Evolutionary conservation across 345 rosid species (phyloP).

Genomic region (Corymbia maculata): DNA sequence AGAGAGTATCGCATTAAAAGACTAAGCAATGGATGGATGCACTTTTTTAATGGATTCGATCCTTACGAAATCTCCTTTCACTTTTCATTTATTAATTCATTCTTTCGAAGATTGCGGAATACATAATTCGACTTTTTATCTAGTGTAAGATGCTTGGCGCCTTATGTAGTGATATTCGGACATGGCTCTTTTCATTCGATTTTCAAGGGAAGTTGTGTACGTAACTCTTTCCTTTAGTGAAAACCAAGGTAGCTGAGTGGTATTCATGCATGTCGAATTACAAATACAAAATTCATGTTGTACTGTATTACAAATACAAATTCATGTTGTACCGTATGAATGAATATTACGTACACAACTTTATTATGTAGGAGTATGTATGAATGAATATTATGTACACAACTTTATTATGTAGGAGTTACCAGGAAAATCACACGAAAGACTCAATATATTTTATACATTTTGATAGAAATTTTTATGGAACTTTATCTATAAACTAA

Average conservation of each 20-base stretch:
- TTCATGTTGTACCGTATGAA: neutral
- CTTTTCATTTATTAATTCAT: neutral
- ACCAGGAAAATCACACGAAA: neutral
- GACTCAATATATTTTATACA: neutral
- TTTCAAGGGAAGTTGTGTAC: neutral
- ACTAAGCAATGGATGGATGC: neutral
- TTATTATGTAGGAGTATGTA: rapidly evolving
- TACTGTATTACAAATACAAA: no score
- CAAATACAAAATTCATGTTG: neutral
- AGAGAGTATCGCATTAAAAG: neutral
- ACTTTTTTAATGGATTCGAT: neutral
- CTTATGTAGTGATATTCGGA: neutral
- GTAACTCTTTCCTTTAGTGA: neutral
- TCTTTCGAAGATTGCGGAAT: neutral
- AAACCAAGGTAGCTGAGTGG: neutral
- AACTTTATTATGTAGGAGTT: neutral
- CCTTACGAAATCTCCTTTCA: neutral
- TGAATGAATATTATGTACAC: neutral
- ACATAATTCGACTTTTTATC: neutral
- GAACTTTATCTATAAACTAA: neutral
- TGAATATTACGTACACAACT: neutral
- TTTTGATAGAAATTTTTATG: neutral
- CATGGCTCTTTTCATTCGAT: neutral
- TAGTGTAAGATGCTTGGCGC: neutral
- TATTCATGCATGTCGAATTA: neutral